A percentile compares a stretch with the other conserved stretches of the same genome.
phyloP scores from a whole-genome alignment of 306 rosid genomes.

The Cicer chorassanicum region DNA sequence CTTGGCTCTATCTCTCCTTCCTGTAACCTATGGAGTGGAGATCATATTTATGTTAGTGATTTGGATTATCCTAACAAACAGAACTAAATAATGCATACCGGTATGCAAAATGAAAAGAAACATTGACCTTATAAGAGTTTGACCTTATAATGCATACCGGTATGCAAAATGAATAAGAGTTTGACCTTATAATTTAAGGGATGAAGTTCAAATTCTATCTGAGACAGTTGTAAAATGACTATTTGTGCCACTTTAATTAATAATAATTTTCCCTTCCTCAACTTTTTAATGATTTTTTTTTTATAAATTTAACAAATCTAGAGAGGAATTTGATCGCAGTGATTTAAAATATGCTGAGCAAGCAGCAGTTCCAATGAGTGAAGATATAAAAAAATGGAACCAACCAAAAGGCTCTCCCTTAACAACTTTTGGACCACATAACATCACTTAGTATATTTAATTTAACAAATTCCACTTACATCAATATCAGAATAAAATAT shows the following conservation, averaged over 20 bases:
- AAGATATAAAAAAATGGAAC: conserved; percentile 15
- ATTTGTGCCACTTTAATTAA: too few species aligned
- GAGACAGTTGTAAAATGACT: too few species aligned
- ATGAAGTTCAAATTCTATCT: too few species aligned
- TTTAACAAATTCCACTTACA: conserved; percentile 17
- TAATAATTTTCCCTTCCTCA: too few species aligned
- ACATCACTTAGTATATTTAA: conserved; percentile 12
- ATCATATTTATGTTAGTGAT: conserved; percentile 40
- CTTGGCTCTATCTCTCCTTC: conserved; percentile 97
- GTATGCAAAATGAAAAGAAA: not conserved
- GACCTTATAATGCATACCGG: not conserved
- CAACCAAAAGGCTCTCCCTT: conserved; percentile 27
- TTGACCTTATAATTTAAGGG: too few species aligned
- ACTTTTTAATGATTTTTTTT: too few species aligned
- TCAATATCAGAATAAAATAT: conserved; percentile 31
- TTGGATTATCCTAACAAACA: conserved; percentile 13
- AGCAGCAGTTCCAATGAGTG: not conserved
- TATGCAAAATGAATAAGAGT: not conserved
- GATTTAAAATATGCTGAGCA: conserved; percentile 21
- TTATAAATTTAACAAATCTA: not conserved
- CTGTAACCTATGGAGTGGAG: conserved; percentile 77
- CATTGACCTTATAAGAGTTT: too few species aligned
- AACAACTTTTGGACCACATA: conserved; percentile 9
- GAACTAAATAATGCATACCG: conserved; percentile 1
- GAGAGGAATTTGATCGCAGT: not conserved